A percentile compares a stretch with the other conserved stretches of the same genome.
Evolutionary conservation across 768 basidiomycete species (phyloP).

Genomic region (Saitozyma podzolica): DNA sequence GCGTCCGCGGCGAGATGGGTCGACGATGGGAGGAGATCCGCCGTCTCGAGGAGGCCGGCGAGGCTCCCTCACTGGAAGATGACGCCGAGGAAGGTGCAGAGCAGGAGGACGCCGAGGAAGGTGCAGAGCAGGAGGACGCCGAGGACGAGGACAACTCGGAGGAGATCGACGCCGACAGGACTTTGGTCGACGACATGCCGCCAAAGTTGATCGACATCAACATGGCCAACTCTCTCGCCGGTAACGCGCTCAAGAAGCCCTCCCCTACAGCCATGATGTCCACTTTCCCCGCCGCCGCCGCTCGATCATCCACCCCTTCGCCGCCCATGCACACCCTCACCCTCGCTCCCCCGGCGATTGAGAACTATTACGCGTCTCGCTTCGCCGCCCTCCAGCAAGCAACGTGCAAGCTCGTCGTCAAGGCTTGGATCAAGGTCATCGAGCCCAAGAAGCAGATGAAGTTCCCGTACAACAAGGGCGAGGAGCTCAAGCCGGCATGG

Average conservation of each 20-base stretch:
- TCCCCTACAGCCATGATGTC: slow-evolving; percentile 29
- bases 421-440: slow-evolving; percentile 55
- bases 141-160: slow-evolving; percentile 24
- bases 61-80: slow-evolving; percentile 31
- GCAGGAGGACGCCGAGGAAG: slow-evolving; percentile 14
- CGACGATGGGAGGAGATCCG: slow-evolving; percentile 41
- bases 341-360: slow-evolving; percentile 37
- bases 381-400: slow-evolving; percentile 50
- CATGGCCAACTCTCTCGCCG: slow-evolving; percentile 2
- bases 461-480: slow-evolving; percentile 54
- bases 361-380: slow-evolving; percentile 44
- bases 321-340: slow-evolving; percentile 33
- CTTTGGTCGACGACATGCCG: slow-evolving; percentile 40
- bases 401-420: slow-evolving; percentile 53
- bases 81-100: slow-evolving; percentile 17
- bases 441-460: slow-evolving; percentile 55
- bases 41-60: slow-evolving; percentile 39
- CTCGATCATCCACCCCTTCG: slow-evolving; percentile 24
- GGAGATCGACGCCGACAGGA: slow-evolving; percentile 38
- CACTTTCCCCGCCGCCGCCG: slow-evolving; percentile 26
- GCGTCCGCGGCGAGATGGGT: slow-evolving; percentile 36
- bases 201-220: slow-evolving; percentile 9
- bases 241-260: slow-evolving; percentile 13
- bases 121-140: slow-evolving; percentile 16
- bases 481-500: slow-evolving; percentile 53